Evolutionary conservation across 2,329 filamentous ascomycete genomes (phyloP), one percentile per base, ranked within the genome.

Genomic region (Tolypocladium album): DNA sequence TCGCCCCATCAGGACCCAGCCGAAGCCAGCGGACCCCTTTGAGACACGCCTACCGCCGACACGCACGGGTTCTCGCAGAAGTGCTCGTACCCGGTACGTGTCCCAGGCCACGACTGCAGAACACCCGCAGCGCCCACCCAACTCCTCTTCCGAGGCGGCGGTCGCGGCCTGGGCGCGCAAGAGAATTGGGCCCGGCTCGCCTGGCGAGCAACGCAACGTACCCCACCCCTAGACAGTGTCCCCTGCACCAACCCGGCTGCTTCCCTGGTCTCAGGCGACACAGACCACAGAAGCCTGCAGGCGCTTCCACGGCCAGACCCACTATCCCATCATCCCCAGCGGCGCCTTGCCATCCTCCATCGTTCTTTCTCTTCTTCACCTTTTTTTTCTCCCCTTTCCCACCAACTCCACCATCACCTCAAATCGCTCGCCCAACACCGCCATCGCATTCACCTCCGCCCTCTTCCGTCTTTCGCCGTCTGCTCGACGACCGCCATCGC

Each of bases 331-430:
- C 64, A 63, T 66, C 55, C 63, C 61, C 64, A 62, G 62, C 61
- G 47, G 59, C 58, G 59, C 60, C 60, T 62, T 60, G 61, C 61
- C 60, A 47, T 65, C 60, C 59, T 67, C 64, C 68, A 68, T 69
- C 66, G 59, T 62, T 61, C 65, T 64, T 65, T 63, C 65, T 64
- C 63, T 64, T 63, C 60, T 64, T 64, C 60, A 59, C 56, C 59
- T 64, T 66, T 67, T 68, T 67, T 66, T 64, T 64, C 60, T 63
- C 64, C 65, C 63, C 65, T 64, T 67, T 67, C 63, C 58, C 59
- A 55, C 66, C 64, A 66, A 67, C 67, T 68, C 67, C 67, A 67
- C 59, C 66, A 61, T 64, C 61, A 58, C 64, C 64, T 60, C 59
- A 58, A 58, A 58, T 20, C 60, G 58, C 60, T 59, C 59, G 45